These are phyloP conservation scores for Amanita thiersii DNA, from an alignment of 768 basidiomycete genomes.

Conservation along the genomic window DNA sequence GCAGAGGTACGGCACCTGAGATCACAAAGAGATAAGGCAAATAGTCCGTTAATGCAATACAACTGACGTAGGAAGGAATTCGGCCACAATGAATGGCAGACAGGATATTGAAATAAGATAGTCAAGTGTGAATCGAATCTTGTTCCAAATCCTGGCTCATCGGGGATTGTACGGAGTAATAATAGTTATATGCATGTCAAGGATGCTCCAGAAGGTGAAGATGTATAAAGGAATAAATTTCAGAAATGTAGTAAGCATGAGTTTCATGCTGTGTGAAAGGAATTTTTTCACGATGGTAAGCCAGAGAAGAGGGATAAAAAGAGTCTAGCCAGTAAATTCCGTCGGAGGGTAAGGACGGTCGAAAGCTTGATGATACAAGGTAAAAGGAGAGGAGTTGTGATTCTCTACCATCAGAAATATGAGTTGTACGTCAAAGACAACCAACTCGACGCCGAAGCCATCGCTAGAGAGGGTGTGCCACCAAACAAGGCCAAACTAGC, in stretches of 20 bases:
- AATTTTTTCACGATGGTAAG: slow-evolving; percentile 27
- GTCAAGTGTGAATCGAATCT: neutral
- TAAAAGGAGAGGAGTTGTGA: neutral
- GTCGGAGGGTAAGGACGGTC: slow-evolving; percentile 8
- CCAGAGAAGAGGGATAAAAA: slow-evolving; percentile 15
- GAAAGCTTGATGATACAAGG: slow-evolving; percentile 6
- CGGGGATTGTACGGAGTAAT: slow-evolving; percentile 5
- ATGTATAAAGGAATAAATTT: neutral
- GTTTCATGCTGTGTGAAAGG: slow-evolving; percentile 13
- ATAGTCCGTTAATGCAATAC: too few species aligned
- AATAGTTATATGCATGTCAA: slow-evolving; percentile 6
- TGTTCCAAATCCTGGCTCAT: slow-evolving; percentile 1
- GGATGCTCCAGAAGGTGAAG: slow-evolving; percentile 7
- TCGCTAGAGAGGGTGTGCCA: slow-evolving; percentile 15
- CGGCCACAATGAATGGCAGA: too few species aligned
- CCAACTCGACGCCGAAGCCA: neutral
- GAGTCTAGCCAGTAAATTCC: slow-evolving; percentile 4
- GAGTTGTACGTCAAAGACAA: slow-evolving; percentile 5
- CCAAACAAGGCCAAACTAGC: slow-evolving; percentile 29
- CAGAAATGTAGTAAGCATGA: slow-evolving; percentile 6
- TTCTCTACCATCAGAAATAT: neutral
- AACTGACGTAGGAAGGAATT: too few species aligned
- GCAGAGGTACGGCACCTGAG: too few species aligned
- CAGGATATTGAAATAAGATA: too few species aligned
- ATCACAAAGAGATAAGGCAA: too few species aligned